Evolutionary conservation across 768 basidiomycete genomes (phyloP).

Genomic region (Rhizopogon rudus): DNA sequence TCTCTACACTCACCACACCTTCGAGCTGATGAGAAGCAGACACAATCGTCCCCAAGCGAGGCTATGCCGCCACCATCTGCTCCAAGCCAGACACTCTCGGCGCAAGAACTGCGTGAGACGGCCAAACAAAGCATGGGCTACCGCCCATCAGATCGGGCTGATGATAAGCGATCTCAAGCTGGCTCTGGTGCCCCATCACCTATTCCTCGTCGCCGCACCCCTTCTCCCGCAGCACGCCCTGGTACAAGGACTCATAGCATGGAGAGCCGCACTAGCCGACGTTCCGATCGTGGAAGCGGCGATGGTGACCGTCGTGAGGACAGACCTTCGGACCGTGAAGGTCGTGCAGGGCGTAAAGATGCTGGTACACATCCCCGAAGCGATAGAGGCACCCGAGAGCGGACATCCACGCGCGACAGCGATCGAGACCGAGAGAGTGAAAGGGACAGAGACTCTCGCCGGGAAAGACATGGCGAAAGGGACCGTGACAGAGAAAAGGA

Average conservation of each 20-base stretch:
- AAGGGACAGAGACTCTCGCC: slow-evolving; percentile 43
- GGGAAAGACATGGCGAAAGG: slow-evolving; percentile 41
- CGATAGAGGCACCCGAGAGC: slow-evolving; percentile 44
- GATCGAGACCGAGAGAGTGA: slow-evolving; percentile 41
- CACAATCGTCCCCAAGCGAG: slow-evolving; percentile 24
- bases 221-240: slow-evolving; percentile 60
- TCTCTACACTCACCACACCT: slow-evolving; percentile 35
- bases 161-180: slow-evolving; percentile 44
- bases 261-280: slow-evolving; percentile 69
- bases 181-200: slow-evolving; percentile 53
- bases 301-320: slow-evolving; percentile 48
- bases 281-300: slow-evolving; percentile 44
- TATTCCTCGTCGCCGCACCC: slow-evolving; percentile 51
- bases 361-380: slow-evolving; percentile 48
- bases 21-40: slow-evolving; percentile 35
- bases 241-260: slow-evolving; percentile 66
- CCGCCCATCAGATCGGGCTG: slow-evolving; percentile 31
- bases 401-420: slow-evolving; percentile 27
- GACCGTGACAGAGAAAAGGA: slow-evolving; percentile 44
- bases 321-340: slow-evolving; percentile 48
- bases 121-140: slow-evolving; percentile 60
- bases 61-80: slow-evolving; percentile 75
- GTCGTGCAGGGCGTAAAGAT: slow-evolving; percentile 38
- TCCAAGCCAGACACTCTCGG: slow-evolving; percentile 75
- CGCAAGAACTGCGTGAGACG: slow-evolving; percentile 76